Conservation (phyloP, 768 basidiomycete genomes). For the Cyclocybe aegerita region DNA sequence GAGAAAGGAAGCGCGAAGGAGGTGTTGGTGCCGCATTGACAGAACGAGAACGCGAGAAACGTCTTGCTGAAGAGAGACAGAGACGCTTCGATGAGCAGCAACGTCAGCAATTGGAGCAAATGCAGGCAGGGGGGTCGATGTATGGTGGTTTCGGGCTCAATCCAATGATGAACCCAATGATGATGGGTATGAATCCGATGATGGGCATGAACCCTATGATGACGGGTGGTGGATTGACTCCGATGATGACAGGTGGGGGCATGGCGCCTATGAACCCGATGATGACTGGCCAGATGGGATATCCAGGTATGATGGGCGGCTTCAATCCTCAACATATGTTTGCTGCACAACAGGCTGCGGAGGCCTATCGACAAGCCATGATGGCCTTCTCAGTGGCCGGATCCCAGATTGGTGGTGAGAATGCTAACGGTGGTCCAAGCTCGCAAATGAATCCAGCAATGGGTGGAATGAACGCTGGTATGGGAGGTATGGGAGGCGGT, state of each 20-base stretch:
- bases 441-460: conserved; percentile 43
- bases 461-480: conserved; percentile 35
- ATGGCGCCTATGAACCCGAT: conserved; percentile 46
- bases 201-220: conserved; percentile 57
- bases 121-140: conserved; percentile 76
- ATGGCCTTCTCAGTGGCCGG: conserved; percentile 77
- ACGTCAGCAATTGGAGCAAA: conserved; percentile 86
- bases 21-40: conserved; percentile 94
- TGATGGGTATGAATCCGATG: conserved; percentile 54
- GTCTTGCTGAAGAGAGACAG: conserved; percentile 89
- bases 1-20: conserved; percentile 91
- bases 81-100: conserved; percentile 91
- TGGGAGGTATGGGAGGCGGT: conserved; percentile 34
- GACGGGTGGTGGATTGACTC: conserved; percentile 40
- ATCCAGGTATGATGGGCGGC: conserved; percentile 60
- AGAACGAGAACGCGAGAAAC: conserved; percentile 91
- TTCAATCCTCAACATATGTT: conserved; percentile 80
- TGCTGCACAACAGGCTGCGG: conserved; percentile 81
- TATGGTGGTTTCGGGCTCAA: conserved; percentile 62
- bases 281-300: conserved; percentile 52
- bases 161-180: conserved; percentile 81
- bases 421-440: conserved; percentile 41
- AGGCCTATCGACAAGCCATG: conserved; percentile 91
- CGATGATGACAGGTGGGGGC: conserved; percentile 45
- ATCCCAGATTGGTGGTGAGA: conserved; percentile 65